Evolutionary conservation across 495 filamentous ascomycete species (phyloP), one percentile per base, ranked within the genome.

Genomic region (Aspergillus olivimuriae): DNA sequence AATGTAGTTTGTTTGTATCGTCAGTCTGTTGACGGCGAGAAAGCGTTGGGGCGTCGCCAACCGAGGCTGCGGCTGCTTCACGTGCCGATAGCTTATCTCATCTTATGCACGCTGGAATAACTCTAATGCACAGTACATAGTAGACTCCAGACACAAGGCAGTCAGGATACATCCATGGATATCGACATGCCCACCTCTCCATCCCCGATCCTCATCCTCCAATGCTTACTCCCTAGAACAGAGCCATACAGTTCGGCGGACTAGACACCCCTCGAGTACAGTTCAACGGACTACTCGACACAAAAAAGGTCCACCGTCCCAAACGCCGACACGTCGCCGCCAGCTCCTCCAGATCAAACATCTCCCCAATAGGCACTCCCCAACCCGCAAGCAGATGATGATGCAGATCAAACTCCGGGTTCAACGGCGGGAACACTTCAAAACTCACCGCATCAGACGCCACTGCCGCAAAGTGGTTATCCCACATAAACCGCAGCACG

Each of bases 291-390:
- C 65, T 74, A 52, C 78, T 82, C 7, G 80, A 84, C 9, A 89
- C 63, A 53, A 89, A 77, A 58, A 89, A 89, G 20, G 72, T 80
- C 76, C 84, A 89, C 39, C 78, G 70, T 7, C 74, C 75, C 47
- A 71, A 55, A 55, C 73, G 62, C 50, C 66, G 48, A 53, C 79
- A 82, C 6, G 63, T 68, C 50, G 59, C 54, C 12, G 75, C 72
- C 51, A 83, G 46, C 40, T 58, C 66, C 48, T 83, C 78, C 44
- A 82, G 53, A 65, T 83, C 77, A 48, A 80, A 69, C 75, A 83
- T 80, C 66, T 82, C 79, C 9, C 79, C 79, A 46, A 83, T 73
- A n/a, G 79, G 78, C 43, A 76, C 53, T 4, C 75, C 86, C 74
- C 85, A 89, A 37, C 81, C 66, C 6, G 78, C 77, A 12, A 89